Evolutionary conservation across 495 filamentous ascomycete genomes (phyloP).

Genomic region (Chaetomium fimeti): DNA sequence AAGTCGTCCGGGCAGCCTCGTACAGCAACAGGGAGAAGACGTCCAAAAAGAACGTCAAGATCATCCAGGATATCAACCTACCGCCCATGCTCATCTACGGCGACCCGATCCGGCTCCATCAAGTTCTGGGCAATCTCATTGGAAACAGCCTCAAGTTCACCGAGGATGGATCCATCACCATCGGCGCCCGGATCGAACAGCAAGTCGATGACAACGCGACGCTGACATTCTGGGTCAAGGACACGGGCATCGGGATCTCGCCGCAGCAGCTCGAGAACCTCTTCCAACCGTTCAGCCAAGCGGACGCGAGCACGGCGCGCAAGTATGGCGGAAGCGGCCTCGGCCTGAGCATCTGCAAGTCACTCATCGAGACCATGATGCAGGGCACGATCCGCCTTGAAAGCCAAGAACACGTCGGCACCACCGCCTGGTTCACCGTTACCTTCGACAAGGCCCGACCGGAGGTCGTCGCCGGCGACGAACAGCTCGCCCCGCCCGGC

Average conservation of each 20-base stretch:
- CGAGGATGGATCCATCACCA: constrained; percentile 77
- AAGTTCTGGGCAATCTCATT: constrained; percentile 89
- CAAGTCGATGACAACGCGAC: constrained; percentile 68
- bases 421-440: constrained; percentile 81
- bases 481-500: constrained; percentile 36
- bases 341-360: constrained; percentile 90
- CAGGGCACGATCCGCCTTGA: constrained; percentile 80
- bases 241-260: constrained; percentile 88
- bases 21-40: constrained; percentile 81
- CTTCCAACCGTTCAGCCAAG: constrained; percentile 89
- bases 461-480: constrained; percentile 52
- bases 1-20: constrained; percentile 80
- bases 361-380: constrained; percentile 88
- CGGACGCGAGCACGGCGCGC: constrained; percentile 79
- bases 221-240: constrained; percentile 79
- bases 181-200: constrained; percentile 65
- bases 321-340: constrained; percentile 90
- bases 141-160: constrained; percentile 96
- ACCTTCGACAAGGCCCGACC: constrained; percentile 72
- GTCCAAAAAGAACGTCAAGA: constrained; percentile 55
- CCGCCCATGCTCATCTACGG: constrained; percentile 78
- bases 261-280: constrained; percentile 77
- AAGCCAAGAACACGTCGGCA: constrained; percentile 70
- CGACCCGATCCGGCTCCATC: constrained; percentile 85
- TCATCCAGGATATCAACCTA: constrained; percentile 72